Evolutionary conservation across 345 rosid genomes (phyloP).

Genomic region (Passiflora organensis): DNA sequence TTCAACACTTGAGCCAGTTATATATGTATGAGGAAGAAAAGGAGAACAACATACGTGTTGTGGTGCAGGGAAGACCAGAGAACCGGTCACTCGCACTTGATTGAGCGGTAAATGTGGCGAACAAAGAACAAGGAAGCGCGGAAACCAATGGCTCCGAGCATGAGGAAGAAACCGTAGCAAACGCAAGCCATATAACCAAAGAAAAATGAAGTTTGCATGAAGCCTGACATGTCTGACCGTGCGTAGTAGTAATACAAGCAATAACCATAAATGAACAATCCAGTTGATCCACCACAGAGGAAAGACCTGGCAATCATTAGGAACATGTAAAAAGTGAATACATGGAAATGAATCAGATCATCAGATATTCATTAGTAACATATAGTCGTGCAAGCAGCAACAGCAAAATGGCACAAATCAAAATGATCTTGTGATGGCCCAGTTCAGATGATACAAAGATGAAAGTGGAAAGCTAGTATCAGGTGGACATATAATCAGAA

Average conservation of each 20-base stretch:
- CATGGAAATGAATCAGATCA: no score
- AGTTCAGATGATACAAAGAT: no score
- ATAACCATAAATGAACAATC: conserved; percentile 36
- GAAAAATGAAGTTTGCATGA: conserved; percentile 49
- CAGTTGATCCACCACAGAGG: conserved; percentile 47
- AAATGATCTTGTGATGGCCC: no score
- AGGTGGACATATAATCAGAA: no score
- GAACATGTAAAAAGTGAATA: not conserved
- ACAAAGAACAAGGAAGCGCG: conserved; percentile 40
- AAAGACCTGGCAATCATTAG: conserved; percentile 28
- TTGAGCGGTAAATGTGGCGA: conserved; percentile 44
- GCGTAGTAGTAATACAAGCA: conserved; percentile 45
- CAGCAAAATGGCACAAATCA: not conserved
- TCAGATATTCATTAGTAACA: not conserved
- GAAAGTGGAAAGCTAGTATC: no score
- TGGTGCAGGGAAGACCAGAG: not conserved
- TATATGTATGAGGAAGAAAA: not conserved
- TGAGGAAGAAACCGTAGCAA: conserved; percentile 45
- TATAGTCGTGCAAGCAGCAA: no score
- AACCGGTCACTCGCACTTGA: conserved; percentile 27
- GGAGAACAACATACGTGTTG: not conserved
- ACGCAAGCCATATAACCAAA: conserved; percentile 54
- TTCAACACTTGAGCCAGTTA: no score
- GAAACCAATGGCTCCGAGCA: conserved; percentile 44
- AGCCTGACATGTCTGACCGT: conserved; percentile 43